Evolutionary conservation across 2,329 filamentous ascomycete genomes (phyloP).

Genomic region (Penicillium sp.): DNA sequence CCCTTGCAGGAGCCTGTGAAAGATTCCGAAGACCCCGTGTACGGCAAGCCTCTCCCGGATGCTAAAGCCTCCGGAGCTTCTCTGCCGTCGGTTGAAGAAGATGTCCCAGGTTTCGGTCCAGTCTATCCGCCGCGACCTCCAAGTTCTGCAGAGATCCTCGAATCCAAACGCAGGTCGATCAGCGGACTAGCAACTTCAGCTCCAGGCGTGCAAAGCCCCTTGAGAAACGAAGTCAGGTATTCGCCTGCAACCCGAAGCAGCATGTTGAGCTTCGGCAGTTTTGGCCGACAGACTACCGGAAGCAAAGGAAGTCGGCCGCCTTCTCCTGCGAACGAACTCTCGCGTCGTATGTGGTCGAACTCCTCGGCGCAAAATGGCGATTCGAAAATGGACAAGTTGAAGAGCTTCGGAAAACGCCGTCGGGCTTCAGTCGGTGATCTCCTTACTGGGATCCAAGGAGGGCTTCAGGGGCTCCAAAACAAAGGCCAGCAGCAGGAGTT

Average conservation of each 20-base stretch:
- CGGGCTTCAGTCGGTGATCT: constrained; percentile 27
- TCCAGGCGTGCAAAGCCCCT: constrained; percentile 21
- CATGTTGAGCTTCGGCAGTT: constrained; percentile 25
- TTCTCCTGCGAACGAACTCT: constrained; percentile 21
- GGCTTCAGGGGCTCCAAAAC: constrained; percentile 14
- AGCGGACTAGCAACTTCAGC: constrained; percentile 17
- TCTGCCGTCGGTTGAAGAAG: constrained; percentile 4
- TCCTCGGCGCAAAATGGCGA: constrained; percentile 16
- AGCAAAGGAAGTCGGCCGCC: constrained; percentile 18
- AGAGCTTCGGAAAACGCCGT: constrained; percentile 28
- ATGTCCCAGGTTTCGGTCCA: constrained; percentile 2
- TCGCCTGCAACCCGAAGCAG: constrained; percentile 25
- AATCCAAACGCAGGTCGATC: constrained; percentile 23
- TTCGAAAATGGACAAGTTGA: constrained; percentile 29
- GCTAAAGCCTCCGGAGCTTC: constrained; percentile 1
- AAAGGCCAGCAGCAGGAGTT: constrained; percentile 7
- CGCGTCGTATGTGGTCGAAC: constrained; percentile 3
- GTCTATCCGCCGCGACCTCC: constrained; percentile 2
- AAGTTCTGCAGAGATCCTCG: constrained; percentile 18
- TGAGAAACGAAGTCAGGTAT: constrained; percentile 27
- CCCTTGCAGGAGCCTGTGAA: constrained; percentile 11
- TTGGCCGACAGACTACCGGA: constrained; percentile 20
- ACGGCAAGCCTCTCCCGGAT: constrained; percentile 9
- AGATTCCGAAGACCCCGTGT: constrained; percentile 2
- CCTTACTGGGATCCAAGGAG: constrained; percentile 19